A percentile compares a stretch with the other conserved stretches of the same genome.
Evolutionary conservation across 495 filamentous ascomycete species (phyloP).

Genomic region (Sporormia fimetaria): DNA sequence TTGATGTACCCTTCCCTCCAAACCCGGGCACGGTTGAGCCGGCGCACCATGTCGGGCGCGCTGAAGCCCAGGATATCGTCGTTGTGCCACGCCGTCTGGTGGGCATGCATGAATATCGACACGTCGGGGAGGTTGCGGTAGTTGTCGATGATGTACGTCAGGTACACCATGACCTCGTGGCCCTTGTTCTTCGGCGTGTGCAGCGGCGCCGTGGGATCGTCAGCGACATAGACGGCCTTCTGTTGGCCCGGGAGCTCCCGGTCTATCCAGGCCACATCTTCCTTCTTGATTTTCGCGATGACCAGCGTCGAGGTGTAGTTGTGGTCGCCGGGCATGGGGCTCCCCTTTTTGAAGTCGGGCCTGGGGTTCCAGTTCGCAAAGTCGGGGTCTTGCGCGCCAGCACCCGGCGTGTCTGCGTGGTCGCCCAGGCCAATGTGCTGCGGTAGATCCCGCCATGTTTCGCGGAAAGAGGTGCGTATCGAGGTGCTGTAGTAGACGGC

Average conservation of each 20-base stretch:
- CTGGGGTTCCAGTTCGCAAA: conserved; percentile 24
- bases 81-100: conserved; percentile 58
- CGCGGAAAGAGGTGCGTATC: conserved; percentile 9
- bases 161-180: conserved; percentile 65
- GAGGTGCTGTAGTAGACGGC: conserved; percentile 17
- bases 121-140: conserved; percentile 59
- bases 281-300: conserved; percentile 43
- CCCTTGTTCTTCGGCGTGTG: conserved; percentile 65
- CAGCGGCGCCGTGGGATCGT: conserved; percentile 47
- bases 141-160: conserved; percentile 60
- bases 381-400: conserved; percentile 11
- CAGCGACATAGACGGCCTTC: conserved; percentile 53
- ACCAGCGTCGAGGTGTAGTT: conserved; percentile 43
- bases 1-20: conserved; percentile 40
- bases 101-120: conserved; percentile 58
- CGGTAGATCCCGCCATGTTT: conserved; percentile 20
- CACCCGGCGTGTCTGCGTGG: background rate
- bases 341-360: conserved; percentile 13
- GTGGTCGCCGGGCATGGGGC: conserved; percentile 25
- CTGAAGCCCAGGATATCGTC: conserved; percentile 37
- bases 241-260: conserved; percentile 44
- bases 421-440: conserved; percentile 23
- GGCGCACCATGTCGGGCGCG: conserved; percentile 34
- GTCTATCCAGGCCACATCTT: conserved; percentile 52
- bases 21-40: conserved; percentile 37